Base-by-base conservation (phyloP, 495 filamentous ascomycete species). In the Polyplosphaeria fusca region DNA sequence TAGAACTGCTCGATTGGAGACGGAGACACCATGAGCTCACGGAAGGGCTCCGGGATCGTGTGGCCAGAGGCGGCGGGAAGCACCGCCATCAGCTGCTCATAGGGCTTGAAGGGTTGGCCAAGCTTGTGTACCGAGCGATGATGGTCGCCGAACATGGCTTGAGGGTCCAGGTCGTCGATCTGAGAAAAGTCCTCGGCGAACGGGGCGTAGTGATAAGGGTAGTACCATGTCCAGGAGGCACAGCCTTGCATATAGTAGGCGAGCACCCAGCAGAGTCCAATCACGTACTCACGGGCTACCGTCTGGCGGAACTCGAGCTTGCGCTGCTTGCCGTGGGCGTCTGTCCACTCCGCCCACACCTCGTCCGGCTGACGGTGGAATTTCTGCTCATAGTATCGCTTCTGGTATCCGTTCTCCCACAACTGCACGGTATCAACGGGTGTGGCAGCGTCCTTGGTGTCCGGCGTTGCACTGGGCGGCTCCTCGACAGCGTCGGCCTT, bases 31-130 rank as follows among this genome's bases (percentile, higher is more conserved):
- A 99, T 99, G 16, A 99, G 75, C 32, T 79, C 73, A 65, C 94
- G 87, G 74, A 95, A 97, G 0, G 88, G 77, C 55, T 85, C 77
- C 0, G 93, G 93, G 47, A 99, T 87, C 30, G 92, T 86, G 65
- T 96, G 89, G 50, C 89, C 89, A 4, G 91, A 96, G 2, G 87
- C 86, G 13, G 94, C 91, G 1, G 93, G 93, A 52, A 97, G 77
- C 19, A 99, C 93, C 40, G 92, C 95, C 93, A 99, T 99, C 43
- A 99, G 78, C 74, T 99, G 93, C 74, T 99, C 93, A 65, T 94
- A 99, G 0, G 93, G 94, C 47, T 78, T 84, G 64, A 96, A 96
- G 1, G 89, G 86, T 19, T 75, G 84, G 12, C 93, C 94, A 68
- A 91, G 90, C 47, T 90, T 81, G n/a, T n/a, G n/a, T n/a, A n/a